Evolutionary conservation across 2,329 filamentous ascomycete species (phyloP).

Genomic region (Thielaviopsis populi): DNA sequence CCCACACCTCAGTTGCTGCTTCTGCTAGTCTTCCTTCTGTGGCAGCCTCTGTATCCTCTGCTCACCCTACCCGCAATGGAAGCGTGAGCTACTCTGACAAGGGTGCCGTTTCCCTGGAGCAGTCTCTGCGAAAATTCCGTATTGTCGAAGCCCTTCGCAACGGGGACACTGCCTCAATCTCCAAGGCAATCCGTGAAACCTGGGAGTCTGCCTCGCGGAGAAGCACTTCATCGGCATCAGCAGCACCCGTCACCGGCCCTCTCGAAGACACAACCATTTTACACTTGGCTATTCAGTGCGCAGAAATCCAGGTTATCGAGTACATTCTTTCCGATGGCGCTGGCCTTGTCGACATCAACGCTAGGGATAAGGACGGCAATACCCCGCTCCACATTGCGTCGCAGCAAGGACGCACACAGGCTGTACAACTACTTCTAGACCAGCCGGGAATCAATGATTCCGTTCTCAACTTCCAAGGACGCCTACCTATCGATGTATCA

Average conservation of each 20-base stretch:
- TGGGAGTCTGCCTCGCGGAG: slow-evolving; percentile 36
- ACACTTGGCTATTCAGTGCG: slow-evolving; percentile 89
- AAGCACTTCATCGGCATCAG: slow-evolving; percentile 41
- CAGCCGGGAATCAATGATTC: slow-evolving; percentile 78
- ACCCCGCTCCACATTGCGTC: slow-evolving; percentile 83
- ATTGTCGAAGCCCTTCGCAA: slow-evolving; percentile 83
- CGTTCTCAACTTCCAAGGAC: slow-evolving; percentile 67
- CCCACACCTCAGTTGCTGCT: slow-evolving; percentile 22
- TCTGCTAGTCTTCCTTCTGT: slow-evolving; percentile 24
- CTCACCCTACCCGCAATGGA: slow-evolving; percentile 18
- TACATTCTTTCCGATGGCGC: slow-evolving; percentile 72
- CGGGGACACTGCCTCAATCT: slow-evolving; percentile 82
- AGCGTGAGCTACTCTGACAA: slow-evolving; percentile 26
- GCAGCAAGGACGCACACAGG: slow-evolving; percentile 58
- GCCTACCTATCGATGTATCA: slow-evolving; percentile 74
- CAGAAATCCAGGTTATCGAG: slow-evolving; percentile 81
- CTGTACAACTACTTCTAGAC: slow-evolving; percentile 73
- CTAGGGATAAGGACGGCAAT: slow-evolving; percentile 76
- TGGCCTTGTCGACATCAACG: slow-evolving; percentile 51
- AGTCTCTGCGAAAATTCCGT: slow-evolving; percentile 86
- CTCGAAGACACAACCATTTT: slow-evolving; percentile 79
- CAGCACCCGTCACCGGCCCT: slow-evolving; percentile 26
- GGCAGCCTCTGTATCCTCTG: slow-evolving; percentile 18
- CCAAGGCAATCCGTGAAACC: slow-evolving; percentile 63
- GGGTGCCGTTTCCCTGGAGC: slow-evolving; percentile 52